Evolutionary conservation across 164 flowering plant species (phyloP), one percentile per base, ranked within the genome.

Genomic region (Tetrastigma voinierianum): DNA sequence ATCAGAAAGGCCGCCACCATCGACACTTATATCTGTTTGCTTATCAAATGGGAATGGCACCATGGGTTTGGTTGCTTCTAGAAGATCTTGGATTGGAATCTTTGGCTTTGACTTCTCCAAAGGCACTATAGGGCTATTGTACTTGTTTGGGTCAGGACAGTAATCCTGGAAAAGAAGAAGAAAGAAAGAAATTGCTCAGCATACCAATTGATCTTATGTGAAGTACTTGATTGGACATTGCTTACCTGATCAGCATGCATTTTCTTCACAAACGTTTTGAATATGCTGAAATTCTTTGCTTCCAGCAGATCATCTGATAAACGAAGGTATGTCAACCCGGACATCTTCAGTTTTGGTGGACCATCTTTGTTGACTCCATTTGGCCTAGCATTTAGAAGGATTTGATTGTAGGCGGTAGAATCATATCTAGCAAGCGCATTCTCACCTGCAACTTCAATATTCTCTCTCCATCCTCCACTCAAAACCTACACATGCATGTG

Each of bases 221-320:
- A 56, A 18, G 48, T 23, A 16, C 40, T 10, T 24, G 3, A 16
- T 4, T 21, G 40, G 10, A 10, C 47, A 43, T 46, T 57, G 17
- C 66, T 68, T 70, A 93, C 96, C 85, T 72, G 89, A 72, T 88
- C 86, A 20, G 89, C 97, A 80, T 88, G 98, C 91, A 89, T 87
- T 78, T 83, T 87, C 85, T 66, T 82, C 58, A 91, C 91, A 69
- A 88, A 88, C 11, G 56, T 73, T 78, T 80, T 81, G 74, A 93
- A 93, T 64, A 81, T 67, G 23, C 32, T 75, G 68, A 89, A 88
- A 21, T 86, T 88, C 1, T 59, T 69, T 59, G 67, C 53, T 67
- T 80, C 9, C 4, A 91, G 57, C 8, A 91, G 74, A 2, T 83
- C 83, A 51, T 79, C 81, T 0, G 87, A 81, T 48, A 89, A 73